A percentile compares a stretch with the other conserved stretches of the same genome.
Evolutionary conservation across 176 grass and related monocot species (phyloP).

Genomic region (Stipa capillata): DNA sequence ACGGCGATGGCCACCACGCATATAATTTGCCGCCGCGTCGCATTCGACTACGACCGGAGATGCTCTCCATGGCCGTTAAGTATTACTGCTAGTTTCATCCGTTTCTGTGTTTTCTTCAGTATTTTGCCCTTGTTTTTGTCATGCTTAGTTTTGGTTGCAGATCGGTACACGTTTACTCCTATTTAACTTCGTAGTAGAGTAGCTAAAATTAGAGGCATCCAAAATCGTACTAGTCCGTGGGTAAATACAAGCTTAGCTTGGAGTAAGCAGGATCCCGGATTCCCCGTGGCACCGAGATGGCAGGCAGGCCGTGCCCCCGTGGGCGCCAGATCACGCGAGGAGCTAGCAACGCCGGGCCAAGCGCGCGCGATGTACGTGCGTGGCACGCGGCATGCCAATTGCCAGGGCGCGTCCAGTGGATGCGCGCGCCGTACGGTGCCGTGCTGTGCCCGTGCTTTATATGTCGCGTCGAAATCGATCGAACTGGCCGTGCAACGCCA

Average conservation of each 20-base stretch:
- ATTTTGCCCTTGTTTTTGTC: background rate
- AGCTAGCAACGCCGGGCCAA: background rate
- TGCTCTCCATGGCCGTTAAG: background rate
- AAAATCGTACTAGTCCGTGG: background rate
- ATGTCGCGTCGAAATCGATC: background rate
- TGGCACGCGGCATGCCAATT: background rate
- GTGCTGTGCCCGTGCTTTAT: background rate
- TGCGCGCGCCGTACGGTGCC: too few species aligned
- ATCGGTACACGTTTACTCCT: background rate
- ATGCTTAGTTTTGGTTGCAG: background rate
- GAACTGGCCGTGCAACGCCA: background rate
- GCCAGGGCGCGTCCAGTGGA: background rate
- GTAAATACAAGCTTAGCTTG: too few species aligned
- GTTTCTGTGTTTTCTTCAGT: background rate
- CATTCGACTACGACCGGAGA: background rate
- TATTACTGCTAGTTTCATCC: too few species aligned
- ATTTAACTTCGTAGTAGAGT: background rate
- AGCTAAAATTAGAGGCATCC: background rate
- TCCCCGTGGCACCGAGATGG: background rate
- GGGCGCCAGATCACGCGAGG: background rate
- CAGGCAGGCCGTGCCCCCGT: background rate
- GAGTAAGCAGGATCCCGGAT: background rate
- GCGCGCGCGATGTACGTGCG: background rate
- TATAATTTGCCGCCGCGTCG: slow-evolving; percentile 7
- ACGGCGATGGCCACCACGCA: background rate